phyloP scores from a whole-genome alignment of 257 asterid species.

The Petunia secreta region DNA sequence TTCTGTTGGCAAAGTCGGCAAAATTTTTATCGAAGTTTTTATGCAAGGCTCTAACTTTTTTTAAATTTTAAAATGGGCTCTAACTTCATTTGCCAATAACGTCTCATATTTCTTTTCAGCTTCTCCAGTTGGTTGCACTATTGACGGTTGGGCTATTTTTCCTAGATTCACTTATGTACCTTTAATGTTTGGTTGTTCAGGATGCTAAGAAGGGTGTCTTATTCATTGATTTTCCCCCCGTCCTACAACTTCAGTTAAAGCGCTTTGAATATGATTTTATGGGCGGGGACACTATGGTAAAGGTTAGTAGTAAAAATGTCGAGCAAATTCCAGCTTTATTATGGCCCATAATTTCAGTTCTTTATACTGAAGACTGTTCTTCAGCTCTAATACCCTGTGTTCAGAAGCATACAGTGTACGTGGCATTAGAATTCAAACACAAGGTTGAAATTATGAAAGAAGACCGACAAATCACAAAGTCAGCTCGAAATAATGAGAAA shows the following conservation, averaged over 20 bases:
- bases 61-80: neutral
- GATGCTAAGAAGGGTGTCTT: conserved; percentile 98
- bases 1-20: neutral
- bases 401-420: conserved; percentile 9
- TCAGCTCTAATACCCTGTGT: conserved; percentile 12
- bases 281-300: conserved; percentile 92
- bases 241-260: conserved; percentile 97
- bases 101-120: neutral
- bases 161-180: neutral
- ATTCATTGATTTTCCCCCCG: conserved; percentile 95
- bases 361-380: neutral
- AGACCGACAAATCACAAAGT: conserved; percentile 2
- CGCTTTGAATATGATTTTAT: conserved; percentile 94
- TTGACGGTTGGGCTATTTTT: neutral
- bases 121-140: neutral
- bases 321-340: neutral
- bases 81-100: neutral
- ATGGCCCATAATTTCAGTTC: neutral
- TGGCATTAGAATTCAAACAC: neutral
- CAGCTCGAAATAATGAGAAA: neutral
- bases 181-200: conserved; percentile 44
- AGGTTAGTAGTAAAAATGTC: conserved; percentile 55
- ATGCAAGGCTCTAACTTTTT: neutral
- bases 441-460: neutral
- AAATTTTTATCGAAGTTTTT: neutral